phyloP scores from a whole-genome alignment of 176 grass and related monocot genomes.

The Musa beccarii region DNA sequence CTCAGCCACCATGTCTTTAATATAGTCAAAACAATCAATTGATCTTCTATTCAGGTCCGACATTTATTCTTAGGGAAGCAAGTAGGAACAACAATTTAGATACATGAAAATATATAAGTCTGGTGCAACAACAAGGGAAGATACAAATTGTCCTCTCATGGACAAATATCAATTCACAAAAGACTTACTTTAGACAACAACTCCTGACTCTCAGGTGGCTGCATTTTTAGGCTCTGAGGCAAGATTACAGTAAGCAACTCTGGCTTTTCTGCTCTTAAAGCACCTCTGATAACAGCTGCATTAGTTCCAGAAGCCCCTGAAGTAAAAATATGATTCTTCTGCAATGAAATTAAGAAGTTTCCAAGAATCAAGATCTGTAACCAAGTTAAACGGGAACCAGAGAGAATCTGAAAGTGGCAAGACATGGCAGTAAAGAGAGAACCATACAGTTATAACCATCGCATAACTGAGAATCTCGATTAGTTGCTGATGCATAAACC shows the following conservation, averaged over 20 bases:
- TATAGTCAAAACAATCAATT: too few species aligned
- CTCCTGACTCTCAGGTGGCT: conserved; percentile 94
- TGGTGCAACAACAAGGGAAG: background rate
- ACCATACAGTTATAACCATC: conserved; percentile 89
- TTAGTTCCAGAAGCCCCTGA: conserved; percentile 98
- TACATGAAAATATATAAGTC: background rate
- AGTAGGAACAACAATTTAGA: background rate
- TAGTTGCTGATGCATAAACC: conserved; percentile 97
- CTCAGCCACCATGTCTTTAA: too few species aligned
- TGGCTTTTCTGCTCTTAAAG: conserved; percentile 94
- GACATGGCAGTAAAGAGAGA: background rate
- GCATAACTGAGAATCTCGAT: conserved; percentile 99
- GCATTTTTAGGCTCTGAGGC: conserved; percentile 91
- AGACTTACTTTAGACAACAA: conserved; percentile 77
- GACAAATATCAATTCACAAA: background rate
- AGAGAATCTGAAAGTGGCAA: background rate
- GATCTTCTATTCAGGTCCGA: too few species aligned
- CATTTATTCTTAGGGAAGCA: background rate
- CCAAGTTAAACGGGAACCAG: background rate
- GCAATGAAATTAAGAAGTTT: conserved; percentile 28
- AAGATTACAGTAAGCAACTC: conserved; percentile 99
- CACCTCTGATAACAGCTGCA: conserved; percentile 97
- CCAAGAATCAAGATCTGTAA: background rate
- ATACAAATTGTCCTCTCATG: too few species aligned
- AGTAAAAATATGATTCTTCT: conserved; percentile 99